phyloP scores from a whole-genome alignment of 768 basidiomycete species.

The Calocybe cyanea region DNA sequence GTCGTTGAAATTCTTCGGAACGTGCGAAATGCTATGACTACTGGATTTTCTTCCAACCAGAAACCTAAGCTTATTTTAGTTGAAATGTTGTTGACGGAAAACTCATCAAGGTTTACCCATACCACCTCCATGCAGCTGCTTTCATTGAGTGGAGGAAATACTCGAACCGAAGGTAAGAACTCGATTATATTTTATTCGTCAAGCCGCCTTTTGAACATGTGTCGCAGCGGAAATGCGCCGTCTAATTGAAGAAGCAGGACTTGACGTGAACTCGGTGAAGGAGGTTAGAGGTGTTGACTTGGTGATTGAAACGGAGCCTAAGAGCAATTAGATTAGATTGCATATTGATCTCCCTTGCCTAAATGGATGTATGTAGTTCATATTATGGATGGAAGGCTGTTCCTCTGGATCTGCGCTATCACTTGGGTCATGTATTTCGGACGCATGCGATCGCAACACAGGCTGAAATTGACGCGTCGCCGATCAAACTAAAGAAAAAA shows the following conservation, averaged over 20 bases:
- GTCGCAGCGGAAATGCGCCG: not conserved
- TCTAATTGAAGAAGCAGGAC: constrained; percentile 6
- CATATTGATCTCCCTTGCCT: too few species aligned
- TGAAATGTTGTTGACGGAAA: constrained; percentile 7
- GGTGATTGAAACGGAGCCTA: not conserved
- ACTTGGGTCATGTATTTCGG: too few species aligned
- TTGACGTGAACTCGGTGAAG: not conserved
- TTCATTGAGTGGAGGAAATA: constrained; percentile 7
- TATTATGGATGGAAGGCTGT: too few species aligned
- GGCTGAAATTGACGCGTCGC: too few species aligned
- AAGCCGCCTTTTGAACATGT: not conserved
- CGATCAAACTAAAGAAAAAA: too few species aligned
- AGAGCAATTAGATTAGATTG: not conserved
- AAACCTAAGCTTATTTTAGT: constrained; percentile 5
- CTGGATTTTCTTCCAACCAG: not conserved
- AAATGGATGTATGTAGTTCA: too few species aligned
- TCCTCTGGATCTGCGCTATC: too few species aligned
- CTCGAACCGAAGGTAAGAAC: constrained; percentile 10
- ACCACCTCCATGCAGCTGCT: constrained; percentile 8
- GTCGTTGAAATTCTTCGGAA: constrained; percentile 7
- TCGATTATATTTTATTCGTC: not conserved
- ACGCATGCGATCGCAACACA: too few species aligned
- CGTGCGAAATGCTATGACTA: constrained; percentile 11
- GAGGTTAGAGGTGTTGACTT: constrained; percentile 8
- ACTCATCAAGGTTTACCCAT: constrained; percentile 5